Conservation (phyloP, 2,329 filamentous ascomycete species). For the Aspergillus terreus region DNA sequence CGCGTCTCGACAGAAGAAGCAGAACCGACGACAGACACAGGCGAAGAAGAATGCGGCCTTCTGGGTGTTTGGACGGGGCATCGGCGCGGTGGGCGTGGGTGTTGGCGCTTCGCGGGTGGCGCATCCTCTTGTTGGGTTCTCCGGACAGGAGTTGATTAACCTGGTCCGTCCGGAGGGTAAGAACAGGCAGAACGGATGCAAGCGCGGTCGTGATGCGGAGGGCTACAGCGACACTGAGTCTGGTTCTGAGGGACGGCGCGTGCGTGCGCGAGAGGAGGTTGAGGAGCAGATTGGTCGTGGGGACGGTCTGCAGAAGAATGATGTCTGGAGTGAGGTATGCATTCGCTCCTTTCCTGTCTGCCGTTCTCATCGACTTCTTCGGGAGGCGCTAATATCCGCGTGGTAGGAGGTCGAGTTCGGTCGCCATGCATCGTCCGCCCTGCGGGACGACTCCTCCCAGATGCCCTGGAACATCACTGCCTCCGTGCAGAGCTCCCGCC, state of each 20-base stretch:
- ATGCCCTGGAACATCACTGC: slow-evolving; percentile 67
- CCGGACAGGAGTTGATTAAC: slow-evolving; percentile 52
- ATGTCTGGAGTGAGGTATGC: slow-evolving; percentile 34
- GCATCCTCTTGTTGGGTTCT: slow-evolving; percentile 57
- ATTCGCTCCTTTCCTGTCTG: not conserved
- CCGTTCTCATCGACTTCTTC: not conserved
- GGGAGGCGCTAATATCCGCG: slow-evolving; percentile 1
- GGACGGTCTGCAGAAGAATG: slow-evolving; percentile 20
- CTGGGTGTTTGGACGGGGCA: slow-evolving; percentile 57
- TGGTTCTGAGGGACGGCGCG: slow-evolving; percentile 29
- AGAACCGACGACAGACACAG: slow-evolving; percentile 38
- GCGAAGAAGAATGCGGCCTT: slow-evolving; percentile 62
- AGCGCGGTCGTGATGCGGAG: slow-evolving; percentile 19
- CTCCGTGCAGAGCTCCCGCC: slow-evolving; percentile 52
- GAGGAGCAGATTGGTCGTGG: slow-evolving; percentile 32
- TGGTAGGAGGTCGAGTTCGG: slow-evolving; percentile 61
- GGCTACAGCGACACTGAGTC: slow-evolving; percentile 7
- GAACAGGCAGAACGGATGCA: slow-evolving; percentile 16
- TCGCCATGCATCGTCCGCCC: slow-evolving; percentile 61
- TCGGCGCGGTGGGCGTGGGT: slow-evolving; percentile 51
- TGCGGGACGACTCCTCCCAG: slow-evolving; percentile 64
- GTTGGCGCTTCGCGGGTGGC: slow-evolving; percentile 38
- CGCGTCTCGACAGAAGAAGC: slow-evolving; percentile 43
- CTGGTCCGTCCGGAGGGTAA: slow-evolving; percentile 38
- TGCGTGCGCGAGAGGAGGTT: slow-evolving; percentile 36